phyloP scores from a whole-genome alignment of 768 basidiomycete genomes.

The Polyporus arcularius region DNA sequence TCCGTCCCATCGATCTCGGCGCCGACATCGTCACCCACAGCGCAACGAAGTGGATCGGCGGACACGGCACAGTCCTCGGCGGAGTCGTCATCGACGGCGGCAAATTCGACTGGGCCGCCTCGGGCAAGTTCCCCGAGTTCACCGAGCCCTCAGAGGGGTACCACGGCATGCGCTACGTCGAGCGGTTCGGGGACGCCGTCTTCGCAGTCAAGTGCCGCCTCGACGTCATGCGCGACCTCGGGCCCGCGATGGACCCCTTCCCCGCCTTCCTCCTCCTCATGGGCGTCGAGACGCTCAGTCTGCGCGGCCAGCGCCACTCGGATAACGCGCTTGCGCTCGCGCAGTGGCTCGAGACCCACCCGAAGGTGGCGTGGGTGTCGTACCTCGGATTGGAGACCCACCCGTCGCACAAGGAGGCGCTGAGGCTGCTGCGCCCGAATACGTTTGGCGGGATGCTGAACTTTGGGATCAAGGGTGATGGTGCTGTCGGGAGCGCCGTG shows the following conservation, averaged over 20 bases:
- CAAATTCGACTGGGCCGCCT: slow-evolving; percentile 72
- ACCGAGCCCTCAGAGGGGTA: slow-evolving; percentile 77
- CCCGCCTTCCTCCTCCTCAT: slow-evolving; percentile 73
- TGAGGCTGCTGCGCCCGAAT: slow-evolving; percentile 52
- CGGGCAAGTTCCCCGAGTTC: slow-evolving; percentile 73
- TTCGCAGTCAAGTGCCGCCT: slow-evolving; percentile 69
- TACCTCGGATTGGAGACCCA: slow-evolving; percentile 74
- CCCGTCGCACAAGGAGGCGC: slow-evolving; percentile 59
- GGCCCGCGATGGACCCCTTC: slow-evolving; percentile 71
- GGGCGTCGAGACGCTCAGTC: slow-evolving; percentile 75
- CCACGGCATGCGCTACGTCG: slow-evolving; percentile 67
- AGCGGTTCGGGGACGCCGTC: slow-evolving; percentile 65
- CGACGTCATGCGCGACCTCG: slow-evolving; percentile 67
- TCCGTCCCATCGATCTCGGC: slow-evolving; percentile 72
- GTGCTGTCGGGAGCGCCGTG: slow-evolving; percentile 51
- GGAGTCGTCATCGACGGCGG: slow-evolving; percentile 77
- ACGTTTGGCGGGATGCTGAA: slow-evolving; percentile 76
- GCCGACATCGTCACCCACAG: slow-evolving; percentile 81
- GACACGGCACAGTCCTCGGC: slow-evolving; percentile 78
- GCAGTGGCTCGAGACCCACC: slow-evolving; percentile 63
- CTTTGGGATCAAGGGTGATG: slow-evolving; percentile 70
- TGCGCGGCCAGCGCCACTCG: slow-evolving; percentile 73
- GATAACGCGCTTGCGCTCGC: slow-evolving; percentile 75
- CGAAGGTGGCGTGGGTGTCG: slow-evolving; percentile 73
- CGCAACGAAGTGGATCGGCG: slow-evolving; percentile 86